phyloP scores from a whole-genome alignment of 495 filamentous ascomycete species.

The Hyaloscypha variabilis region DNA sequence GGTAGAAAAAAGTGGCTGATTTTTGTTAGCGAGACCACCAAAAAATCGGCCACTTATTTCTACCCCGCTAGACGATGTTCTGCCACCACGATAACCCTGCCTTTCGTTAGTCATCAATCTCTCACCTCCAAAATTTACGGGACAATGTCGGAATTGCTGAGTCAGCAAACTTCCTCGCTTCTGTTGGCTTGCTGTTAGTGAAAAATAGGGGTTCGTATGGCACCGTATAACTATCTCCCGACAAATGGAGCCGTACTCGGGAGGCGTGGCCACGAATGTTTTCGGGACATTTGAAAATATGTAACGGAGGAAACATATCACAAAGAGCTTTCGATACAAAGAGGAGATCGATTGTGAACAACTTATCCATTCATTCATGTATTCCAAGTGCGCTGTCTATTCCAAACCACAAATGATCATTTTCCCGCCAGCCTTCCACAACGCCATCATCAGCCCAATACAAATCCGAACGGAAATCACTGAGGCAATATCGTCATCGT shows the following conservation, averaged over 20 bases:
- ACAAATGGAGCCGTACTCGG: too few species aligned
- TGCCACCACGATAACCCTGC: too few species aligned
- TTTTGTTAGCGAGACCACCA: background rate
- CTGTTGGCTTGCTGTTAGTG: too few species aligned
- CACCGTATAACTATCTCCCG: too few species aligned
- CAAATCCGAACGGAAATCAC: background rate
- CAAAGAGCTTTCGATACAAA: background rate
- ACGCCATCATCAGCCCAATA: background rate
- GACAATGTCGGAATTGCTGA: background rate
- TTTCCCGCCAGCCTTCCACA: background rate
- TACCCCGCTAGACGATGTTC: too few species aligned
- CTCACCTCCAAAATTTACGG: too few species aligned
- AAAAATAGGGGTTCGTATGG: background rate
- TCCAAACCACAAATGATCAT: background rate
- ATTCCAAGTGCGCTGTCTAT: background rate
- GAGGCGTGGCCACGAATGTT: too few species aligned
- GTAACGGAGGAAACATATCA: background rate
- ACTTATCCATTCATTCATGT: background rate
- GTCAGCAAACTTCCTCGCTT: background rate
- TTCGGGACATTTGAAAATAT: too few species aligned
- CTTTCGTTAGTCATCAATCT: too few species aligned
- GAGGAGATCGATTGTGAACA: background rate
- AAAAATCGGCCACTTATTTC: too few species aligned
- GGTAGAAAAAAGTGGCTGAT: too few species aligned
- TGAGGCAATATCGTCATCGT: background rate